These are phyloP conservation scores for Benincasa hispida DNA, from an alignment of 306 rosid genomes.

Conservation along the genomic window DNA sequence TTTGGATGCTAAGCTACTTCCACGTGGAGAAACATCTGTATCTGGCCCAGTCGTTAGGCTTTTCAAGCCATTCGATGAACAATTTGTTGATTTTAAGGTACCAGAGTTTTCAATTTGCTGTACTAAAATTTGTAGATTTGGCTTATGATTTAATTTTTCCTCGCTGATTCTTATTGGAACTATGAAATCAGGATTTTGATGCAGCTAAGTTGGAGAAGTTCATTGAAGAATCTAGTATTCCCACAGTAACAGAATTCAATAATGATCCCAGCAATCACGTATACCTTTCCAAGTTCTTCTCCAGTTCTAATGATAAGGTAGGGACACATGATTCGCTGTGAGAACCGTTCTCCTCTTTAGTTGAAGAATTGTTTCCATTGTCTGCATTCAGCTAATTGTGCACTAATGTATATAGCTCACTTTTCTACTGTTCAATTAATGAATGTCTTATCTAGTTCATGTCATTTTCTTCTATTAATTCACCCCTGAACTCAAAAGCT, in stretches of 20 bases:
- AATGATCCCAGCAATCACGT: conserved; percentile 61
- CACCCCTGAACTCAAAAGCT: too few relatives aligned
- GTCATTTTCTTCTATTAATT: too few relatives aligned
- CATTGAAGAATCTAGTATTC: conserved; percentile 46
- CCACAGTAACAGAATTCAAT: conserved; percentile 51
- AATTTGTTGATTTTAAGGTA: conserved; percentile 70
- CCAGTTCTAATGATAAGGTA: conserved; percentile 52
- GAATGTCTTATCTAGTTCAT: neutral
- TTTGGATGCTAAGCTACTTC: conserved; percentile 68
- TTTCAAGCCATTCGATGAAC: conserved; percentile 93
- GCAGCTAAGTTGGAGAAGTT: conserved; percentile 62
- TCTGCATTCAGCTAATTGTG: neutral
- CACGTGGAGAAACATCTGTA: conserved; percentile 78
- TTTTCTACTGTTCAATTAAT: neutral
- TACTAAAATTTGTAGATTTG: neutral
- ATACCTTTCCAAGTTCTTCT: conserved; percentile 56
- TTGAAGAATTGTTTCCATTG: neutral
- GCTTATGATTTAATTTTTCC: neutral
- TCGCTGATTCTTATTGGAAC: neutral
- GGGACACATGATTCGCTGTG: neutral
- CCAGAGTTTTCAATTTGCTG: neutral
- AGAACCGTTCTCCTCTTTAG: neutral
- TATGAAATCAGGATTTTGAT: conserved; percentile 47
- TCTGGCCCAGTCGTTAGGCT: conserved; percentile 64
- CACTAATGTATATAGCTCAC: neutral